phyloP scores from a whole-genome alignment of 2,329 filamentous ascomycete genomes.

The Verticillium klebahnii region DNA sequence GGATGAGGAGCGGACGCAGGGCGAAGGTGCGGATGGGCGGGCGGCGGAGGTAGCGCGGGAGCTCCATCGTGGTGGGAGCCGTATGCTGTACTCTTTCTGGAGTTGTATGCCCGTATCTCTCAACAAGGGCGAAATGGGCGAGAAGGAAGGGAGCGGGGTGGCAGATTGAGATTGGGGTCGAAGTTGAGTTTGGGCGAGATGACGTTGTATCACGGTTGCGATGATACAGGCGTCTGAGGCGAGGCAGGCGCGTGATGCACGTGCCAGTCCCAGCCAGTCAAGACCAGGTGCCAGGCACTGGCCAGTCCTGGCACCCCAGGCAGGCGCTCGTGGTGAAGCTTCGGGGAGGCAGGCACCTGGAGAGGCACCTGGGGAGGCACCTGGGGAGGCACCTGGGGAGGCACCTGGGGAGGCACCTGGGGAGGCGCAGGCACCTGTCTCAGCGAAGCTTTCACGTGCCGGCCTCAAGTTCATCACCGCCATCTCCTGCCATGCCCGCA shows the following conservation, averaged over 20 bases:
- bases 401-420: no score
- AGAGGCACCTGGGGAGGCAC: no score
- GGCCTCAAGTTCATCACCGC: not conserved
- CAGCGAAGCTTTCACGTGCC: no score
- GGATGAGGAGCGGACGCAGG: slow-evolving; percentile 46
- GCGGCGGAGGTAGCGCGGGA: not conserved
- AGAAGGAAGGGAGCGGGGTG: not conserved
- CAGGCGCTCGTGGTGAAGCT: not conserved
- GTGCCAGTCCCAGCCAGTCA: not conserved
- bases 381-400: no score
- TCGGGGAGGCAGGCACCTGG: no score
- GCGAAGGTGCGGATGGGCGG: slow-evolving; percentile 48
- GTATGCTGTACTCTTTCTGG: not conserved
- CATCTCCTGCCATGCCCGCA: not conserved
- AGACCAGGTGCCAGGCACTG: not conserved
- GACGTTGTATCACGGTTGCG: not conserved
- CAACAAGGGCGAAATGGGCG: not conserved
- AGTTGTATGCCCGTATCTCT: not conserved
- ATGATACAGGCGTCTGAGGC: not conserved
- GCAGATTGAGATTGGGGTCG: not conserved
- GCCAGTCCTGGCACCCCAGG: not conserved
- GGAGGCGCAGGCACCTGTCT: no score
- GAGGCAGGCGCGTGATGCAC: not conserved
- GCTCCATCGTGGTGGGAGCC: not conserved
- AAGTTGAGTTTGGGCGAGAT: not conserved